Evolutionary conservation across 2,329 filamentous ascomycete genomes (phyloP).

Genomic region (Aspergillus sp.): DNA sequence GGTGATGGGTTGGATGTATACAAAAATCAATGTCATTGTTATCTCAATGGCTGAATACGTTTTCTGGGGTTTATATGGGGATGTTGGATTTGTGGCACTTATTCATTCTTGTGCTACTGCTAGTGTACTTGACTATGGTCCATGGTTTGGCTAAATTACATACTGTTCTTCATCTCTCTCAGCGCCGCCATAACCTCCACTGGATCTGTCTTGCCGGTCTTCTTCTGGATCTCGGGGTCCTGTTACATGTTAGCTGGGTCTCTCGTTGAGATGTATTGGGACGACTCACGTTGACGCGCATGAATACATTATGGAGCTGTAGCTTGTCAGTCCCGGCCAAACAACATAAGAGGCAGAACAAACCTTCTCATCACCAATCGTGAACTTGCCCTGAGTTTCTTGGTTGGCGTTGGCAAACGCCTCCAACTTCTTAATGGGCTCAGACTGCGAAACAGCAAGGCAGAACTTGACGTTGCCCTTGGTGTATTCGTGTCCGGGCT

Average conservation of each 20-base stretch:
- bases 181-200: slow-evolving; percentile 82
- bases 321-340: neutral
- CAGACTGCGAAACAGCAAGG: slow-evolving; percentile 71
- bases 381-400: slow-evolving; percentile 93
- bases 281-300: slow-evolving; percentile 73
- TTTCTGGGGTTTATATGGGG: neutral
- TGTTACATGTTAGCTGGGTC: slow-evolving; percentile 36
- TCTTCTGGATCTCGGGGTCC: slow-evolving; percentile 82
- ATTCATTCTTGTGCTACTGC: neutral
- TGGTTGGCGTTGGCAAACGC: slow-evolving; percentile 75
- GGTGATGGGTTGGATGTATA: neutral
- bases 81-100: neutral
- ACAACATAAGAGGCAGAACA: slow-evolving; percentile 14
- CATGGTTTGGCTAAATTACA: slow-evolving; percentile 29
- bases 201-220: slow-evolving; percentile 76
- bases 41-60: neutral
- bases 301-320: slow-evolving; percentile 92
- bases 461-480: slow-evolving; percentile 92
- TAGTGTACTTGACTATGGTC: neutral
- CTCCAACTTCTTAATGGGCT: slow-evolving; percentile 74
- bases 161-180: slow-evolving; percentile 77
- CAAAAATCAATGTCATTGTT: neutral
- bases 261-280: neutral
- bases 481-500: slow-evolving; percentile 98
- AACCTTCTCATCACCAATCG: slow-evolving; percentile 96